Base-by-base conservation (phyloP, 2,329 filamentous ascomycete genomes). In the Cordyceps cicadae region DNA sequence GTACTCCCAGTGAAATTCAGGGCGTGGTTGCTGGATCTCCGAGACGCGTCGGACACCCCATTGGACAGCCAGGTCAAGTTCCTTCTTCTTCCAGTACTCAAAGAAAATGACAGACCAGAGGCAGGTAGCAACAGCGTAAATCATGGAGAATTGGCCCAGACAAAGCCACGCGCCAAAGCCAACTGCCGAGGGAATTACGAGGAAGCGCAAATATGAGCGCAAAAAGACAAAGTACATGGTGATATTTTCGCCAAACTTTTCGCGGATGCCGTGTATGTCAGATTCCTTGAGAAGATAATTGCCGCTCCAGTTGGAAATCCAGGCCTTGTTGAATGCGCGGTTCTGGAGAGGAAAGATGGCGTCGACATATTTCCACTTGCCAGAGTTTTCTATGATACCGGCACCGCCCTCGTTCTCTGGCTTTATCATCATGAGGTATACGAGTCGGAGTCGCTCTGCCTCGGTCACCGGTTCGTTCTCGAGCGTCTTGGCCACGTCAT, bases 221-320 rank as follows among this genome's bases (percentile, higher is more conserved):
- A 95, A 82, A 70, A 97, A 97, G 45, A 92, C 91, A 72, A 96
- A 97, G 77, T 97, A 97, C 73, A 95, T 96, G 41, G 90, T 93
- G 62, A 97, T 89, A 71, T 85, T 88, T 72, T 93, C 88, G 54
- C 90, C 90, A 71, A 92, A 91, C 64, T 86, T 81, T 69, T 91
- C 81, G 29, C 88, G 84, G 64, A 96, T 91, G 52, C 84, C 81
- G 68, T 89, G 84, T n/a, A 95, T 76, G 67, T 91, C 84, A 54
- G 80, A 72, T 41, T 84, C 75, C 59, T 85, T 83, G 26, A 92
- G 76, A 49, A 87, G 79, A 63, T 87, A 88, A 71, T 88, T 89
- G 54, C 81, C 84, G 68, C 87, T 87, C 82, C 90, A 88, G 64
- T 87, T 81, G 69, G 87, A 85, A 64, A 96, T 82, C 83, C 91